A percentile compares a stretch with the other conserved stretches of the same genome.
Conservation (phyloP, 129 eudicot genomes). For the Artemisia argyi region DNA sequence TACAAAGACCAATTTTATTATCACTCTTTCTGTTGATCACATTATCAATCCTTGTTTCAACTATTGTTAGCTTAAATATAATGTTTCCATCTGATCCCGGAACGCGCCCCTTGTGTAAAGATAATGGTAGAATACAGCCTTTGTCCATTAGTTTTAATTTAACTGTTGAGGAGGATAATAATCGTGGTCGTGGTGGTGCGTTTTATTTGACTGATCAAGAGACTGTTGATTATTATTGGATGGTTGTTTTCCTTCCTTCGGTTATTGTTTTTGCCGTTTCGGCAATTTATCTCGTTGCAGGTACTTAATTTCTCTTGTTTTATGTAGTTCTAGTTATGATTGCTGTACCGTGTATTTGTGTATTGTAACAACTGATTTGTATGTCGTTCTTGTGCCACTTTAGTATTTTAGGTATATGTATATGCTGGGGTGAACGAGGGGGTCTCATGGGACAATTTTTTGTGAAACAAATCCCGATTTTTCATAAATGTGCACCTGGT, state of each 20-base stretch:
- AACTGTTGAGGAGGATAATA: constrained; percentile 14
- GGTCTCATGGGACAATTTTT: background rate
- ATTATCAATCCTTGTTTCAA: constrained; percentile 51
- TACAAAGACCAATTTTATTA: constrained; percentile 49
- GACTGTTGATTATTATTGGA: constrained; percentile 89
- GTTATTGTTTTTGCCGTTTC: constrained; percentile 46
- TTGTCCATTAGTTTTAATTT: constrained; percentile 49
- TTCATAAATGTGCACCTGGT: background rate
- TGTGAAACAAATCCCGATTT: background rate
- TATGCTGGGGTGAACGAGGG: background rate
- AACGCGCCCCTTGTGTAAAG: constrained; percentile 68
- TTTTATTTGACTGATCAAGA: constrained; percentile 86
- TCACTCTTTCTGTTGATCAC: constrained; percentile 31
- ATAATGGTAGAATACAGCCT: constrained; percentile 56
- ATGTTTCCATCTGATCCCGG: constrained; percentile 65
- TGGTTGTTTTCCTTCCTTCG: constrained; percentile 87
- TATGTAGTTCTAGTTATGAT: background rate
- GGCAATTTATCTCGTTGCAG: constrained; percentile 64
- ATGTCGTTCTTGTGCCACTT: background rate
- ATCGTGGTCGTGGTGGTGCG: constrained; percentile 49
- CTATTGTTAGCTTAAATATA: constrained; percentile 64
- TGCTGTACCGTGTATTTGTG: background rate
- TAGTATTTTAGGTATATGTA: background rate
- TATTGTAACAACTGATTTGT: background rate
- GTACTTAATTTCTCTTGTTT: constrained; percentile 34